These are phyloP conservation scores for Mycosphaerella sp. DNA, from an alignment of 2,329 filamentous ascomycete species.

Conservation along the genomic window DNA sequence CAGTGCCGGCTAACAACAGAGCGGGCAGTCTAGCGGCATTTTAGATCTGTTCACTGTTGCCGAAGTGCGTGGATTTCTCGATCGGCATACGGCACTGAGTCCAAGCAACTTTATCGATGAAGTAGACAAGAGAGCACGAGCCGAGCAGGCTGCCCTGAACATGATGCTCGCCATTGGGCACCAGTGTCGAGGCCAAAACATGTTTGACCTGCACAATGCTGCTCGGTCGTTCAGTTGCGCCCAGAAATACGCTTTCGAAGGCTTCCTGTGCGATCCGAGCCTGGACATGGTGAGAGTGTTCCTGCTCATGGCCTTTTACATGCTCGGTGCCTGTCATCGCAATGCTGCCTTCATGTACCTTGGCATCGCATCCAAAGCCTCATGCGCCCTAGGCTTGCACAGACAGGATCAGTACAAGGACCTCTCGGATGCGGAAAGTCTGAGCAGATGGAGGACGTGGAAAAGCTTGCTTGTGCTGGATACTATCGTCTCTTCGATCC, in stretches of 20 bases:
- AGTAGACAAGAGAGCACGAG: conserved; percentile 30
- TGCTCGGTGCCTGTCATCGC: conserved; percentile 53
- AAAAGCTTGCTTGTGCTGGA: conserved; percentile 47
- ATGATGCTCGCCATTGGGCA: conserved; percentile 51
- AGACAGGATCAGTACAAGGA: conserved; percentile 24
- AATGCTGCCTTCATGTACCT: conserved; percentile 60
- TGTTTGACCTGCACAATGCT: conserved; percentile 25
- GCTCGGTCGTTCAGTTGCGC: conserved; percentile 45
- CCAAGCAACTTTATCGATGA: conserved; percentile 18
- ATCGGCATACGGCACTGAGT: conserved; percentile 19
- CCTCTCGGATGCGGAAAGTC: conserved; percentile 15
- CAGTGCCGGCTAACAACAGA: conserved; percentile 25
- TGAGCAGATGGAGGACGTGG: conserved; percentile 39
- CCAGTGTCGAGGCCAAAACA: conserved; percentile 36
- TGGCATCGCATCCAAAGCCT: conserved; percentile 53
- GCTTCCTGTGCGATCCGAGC: conserved; percentile 50
- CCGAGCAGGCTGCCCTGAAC: conserved; percentile 31
- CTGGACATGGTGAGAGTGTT: conserved; percentile 49
- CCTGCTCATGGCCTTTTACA: conserved; percentile 54
- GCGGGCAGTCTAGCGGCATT: conserved; percentile 38
- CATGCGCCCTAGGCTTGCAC: conserved; percentile 53
- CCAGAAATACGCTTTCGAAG: conserved; percentile 45
- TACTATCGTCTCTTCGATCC: conserved; percentile 45
- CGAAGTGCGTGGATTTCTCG: conserved; percentile 23
- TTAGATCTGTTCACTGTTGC: conserved; percentile 35